Base-by-base conservation (phyloP, 225 moss, liverwort and hornwort species). In the Ulota crispa region DNA sequence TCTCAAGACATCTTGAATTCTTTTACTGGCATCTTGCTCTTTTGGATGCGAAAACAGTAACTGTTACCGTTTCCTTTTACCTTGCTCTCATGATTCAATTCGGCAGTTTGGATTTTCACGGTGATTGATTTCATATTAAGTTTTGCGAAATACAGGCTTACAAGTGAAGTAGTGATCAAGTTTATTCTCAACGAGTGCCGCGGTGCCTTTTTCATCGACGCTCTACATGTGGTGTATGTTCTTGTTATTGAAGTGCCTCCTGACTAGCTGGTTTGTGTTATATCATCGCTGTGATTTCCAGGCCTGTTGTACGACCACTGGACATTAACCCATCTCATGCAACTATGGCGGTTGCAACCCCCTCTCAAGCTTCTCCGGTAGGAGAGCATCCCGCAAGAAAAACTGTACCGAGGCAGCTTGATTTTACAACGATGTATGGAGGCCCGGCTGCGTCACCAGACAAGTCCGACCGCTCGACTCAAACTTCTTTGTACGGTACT, bases 351-450 rank as follows among this genome's bases (percentile, higher is more conserved):
- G 15, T 47, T 47, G 45, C 45, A 47, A 68, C 82, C 68, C 82
- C 82, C 50, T 68, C 82, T 60, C 82, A 82, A 69, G 68, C 13
- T 60, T 76, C 82, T 14, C 69, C 75, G 75, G 36, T 82, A 45
- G 82, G 76, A 68, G 82, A 82, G 50, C 76, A 82, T 76, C 76
- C 82, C 34, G 69, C 82, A 50, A 82, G 82, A 69, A 82, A 82
- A 69, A 75, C 69, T 68, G 82, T 82, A 34, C 88, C 88, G 12
- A 83, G 88, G 84, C 90, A 90, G 86, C 90, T 90, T 47, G 88
- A 90, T 79, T 88, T 90, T 73, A 82, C 87, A 42, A 86, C 86
- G 21, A 88, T 88, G 84, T 86, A 87, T 82, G 89, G 89, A 72
- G 85, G 85, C 45, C 81, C 87, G 83, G 60, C 78, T 34, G 81